These are phyloP conservation scores for Lonicera japonica DNA, from an alignment of 129 eudicot species.

Conservation along the genomic window DNA sequence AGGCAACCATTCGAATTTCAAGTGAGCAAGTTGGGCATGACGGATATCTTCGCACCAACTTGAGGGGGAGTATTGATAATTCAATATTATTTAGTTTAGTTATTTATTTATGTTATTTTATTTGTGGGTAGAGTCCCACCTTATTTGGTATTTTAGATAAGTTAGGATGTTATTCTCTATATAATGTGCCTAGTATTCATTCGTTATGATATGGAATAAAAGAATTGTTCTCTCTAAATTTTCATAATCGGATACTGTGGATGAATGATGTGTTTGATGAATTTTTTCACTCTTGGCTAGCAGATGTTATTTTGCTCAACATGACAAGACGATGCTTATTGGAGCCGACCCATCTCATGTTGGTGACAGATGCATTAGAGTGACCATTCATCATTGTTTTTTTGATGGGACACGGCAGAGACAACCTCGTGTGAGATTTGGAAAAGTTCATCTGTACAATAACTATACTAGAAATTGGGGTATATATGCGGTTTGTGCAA, in stretches of 20 bases:
- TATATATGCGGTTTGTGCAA: slow-evolving; percentile 84
- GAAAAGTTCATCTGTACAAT: slow-evolving; percentile 83
- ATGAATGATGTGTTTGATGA: slow-evolving; percentile 5
- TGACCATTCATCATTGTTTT: slow-evolving; percentile 93
- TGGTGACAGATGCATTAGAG: slow-evolving; percentile 82
- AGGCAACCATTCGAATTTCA: too few species aligned
- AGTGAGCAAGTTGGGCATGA: too few species aligned
- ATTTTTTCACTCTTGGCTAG: not conserved
- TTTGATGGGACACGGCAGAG: slow-evolving; percentile 88
- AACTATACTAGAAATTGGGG: slow-evolving; percentile 85
- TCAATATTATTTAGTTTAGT: too few species aligned
- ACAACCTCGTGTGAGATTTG: slow-evolving; percentile 87
- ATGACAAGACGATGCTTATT: slow-evolving; percentile 86
- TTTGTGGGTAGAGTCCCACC: too few species aligned
- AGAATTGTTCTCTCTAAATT: too few species aligned
- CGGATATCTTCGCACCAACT: too few species aligned
- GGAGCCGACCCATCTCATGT: slow-evolving; percentile 80
- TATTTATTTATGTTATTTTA: too few species aligned
- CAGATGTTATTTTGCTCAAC: slow-evolving; percentile 64
- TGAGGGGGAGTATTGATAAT: too few species aligned
- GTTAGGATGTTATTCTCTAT: too few species aligned
- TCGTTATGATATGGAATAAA: too few species aligned
- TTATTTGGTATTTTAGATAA: too few species aligned
- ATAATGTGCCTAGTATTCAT: too few species aligned
- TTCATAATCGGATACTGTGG: not conserved